Percentiles rank a stretch among this genome's conserved stretches.
Evolutionary conservation across 768 basidiomycete species (phyloP).

Genomic region (Chalciporus chontae): DNA sequence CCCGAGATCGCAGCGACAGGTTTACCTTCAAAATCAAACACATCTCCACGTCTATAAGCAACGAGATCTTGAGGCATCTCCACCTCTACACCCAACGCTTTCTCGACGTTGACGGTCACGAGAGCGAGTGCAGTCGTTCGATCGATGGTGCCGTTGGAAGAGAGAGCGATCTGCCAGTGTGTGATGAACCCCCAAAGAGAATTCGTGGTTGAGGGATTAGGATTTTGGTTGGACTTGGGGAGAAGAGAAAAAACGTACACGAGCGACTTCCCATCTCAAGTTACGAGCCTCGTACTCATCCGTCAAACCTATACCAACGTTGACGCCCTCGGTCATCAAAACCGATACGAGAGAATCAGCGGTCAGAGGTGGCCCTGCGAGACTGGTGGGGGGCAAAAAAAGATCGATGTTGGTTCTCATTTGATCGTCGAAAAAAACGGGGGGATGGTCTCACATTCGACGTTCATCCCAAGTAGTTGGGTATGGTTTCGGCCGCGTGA

Average conservation of each 20-base stretch:
- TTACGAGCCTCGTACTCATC: conserved; percentile 32
- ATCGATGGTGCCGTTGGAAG: conserved; percentile 37
- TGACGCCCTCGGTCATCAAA: conserved; percentile 58
- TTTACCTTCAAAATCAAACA: conserved; percentile 37
- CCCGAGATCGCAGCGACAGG: conserved; percentile 36
- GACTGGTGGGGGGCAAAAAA: too few relatives aligned
- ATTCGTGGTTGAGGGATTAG: too few relatives aligned
- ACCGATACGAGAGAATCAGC: conserved; percentile 49
- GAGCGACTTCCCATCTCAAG: conserved; percentile 37
- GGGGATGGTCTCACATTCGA: conserved; percentile 46
- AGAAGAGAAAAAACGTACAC: conserved; percentile 24
- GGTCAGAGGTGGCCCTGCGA: conserved; percentile 69
- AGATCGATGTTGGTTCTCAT: too few relatives aligned
- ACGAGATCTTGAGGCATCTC: conserved; percentile 35
- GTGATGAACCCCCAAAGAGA: not conserved
- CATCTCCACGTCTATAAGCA: conserved; percentile 36
- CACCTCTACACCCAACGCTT: conserved; percentile 34
- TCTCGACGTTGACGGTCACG: conserved; percentile 41
- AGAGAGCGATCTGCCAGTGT: conserved; percentile 42
- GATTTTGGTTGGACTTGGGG: too few relatives aligned
- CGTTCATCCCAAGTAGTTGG: conserved; percentile 63
- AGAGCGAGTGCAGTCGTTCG: conserved; percentile 35
- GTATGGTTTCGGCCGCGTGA: conserved; percentile 59
- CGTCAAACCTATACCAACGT: conserved; percentile 53
- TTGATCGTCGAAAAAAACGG: not conserved